Base-by-base conservation (phyloP, 331 rosid genomes). In the Stylosanthes scabra region DNA sequence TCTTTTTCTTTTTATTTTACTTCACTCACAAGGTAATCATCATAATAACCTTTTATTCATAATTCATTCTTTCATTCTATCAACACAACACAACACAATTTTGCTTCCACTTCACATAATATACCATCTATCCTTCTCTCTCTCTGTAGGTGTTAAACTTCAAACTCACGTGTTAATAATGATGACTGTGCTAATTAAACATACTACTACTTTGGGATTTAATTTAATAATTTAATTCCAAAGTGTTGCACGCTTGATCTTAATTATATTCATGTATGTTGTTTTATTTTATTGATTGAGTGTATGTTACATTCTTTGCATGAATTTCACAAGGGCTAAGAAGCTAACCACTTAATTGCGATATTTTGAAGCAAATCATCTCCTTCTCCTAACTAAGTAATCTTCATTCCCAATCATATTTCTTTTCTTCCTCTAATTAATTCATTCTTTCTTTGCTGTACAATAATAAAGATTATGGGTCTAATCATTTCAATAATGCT, bases 11-110 rank as follows among this genome's bases (percentile, higher is more conserved):
- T 89, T 34, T 77, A 79, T 81, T 83, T 89, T 89, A 85, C 95
- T 89, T 89, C 95, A 87, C 95, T 89, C 95, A 79, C 95, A 89
- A 89, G 95, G 91, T 89, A 89, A 89, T 87, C 86, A 85, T 83
- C 85, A 54, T 86, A 86, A 79, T 59, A 34, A 34, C 39, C 39
- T 34, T 34, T 34, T 34, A 34, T 34, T 34, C 25, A 1, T n/a
- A n/a, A n/a, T n/a, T n/a, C n/a, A n/a, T n/a, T n/a, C n/a, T n/a
- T 20, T 67, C 57, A 0, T 20, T 75, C 11, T 66, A 68, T 79
- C 72, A 55, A 70, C 25, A 77, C 70, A 76, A 37, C 77, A 34
- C 39, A 74, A 80, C 85, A 55, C 39, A 34, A 66, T 83, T 81
- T 89, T 89, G 95, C 95, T 89, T 89, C 95, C 88, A 89, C 87